phyloP scores from a whole-genome alignment of 106 monocot species.

The Posidonia australis region DNA sequence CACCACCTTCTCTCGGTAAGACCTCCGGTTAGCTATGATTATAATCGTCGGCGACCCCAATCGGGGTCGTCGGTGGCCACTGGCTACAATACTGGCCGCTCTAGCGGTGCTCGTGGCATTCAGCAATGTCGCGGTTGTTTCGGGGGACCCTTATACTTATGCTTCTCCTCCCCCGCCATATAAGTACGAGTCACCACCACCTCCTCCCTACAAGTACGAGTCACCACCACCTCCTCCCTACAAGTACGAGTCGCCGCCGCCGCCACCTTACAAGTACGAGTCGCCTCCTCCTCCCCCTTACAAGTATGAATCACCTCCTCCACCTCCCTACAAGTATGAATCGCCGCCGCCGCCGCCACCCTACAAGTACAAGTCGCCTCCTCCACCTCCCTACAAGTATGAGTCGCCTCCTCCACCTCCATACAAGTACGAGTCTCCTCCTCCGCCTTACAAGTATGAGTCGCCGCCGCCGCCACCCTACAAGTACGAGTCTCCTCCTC shows the following conservation, averaged over 20 bases:
- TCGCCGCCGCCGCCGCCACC: background rate
- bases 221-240: constrained; percentile 10
- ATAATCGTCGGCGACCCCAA: background rate
- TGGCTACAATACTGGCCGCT: background rate
- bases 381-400: constrained; percentile 1
- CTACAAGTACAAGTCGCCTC: constrained; percentile 7
- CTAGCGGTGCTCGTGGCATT: background rate
- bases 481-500: constrained; percentile 1
- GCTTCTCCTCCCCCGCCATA: constrained; percentile 10
- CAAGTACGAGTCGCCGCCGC: constrained; percentile 1
- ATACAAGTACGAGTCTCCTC: background rate
- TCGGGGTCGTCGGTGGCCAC: constrained; percentile 9
- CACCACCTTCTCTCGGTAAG: no score
- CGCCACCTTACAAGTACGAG: no score
- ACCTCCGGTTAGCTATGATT: background rate
- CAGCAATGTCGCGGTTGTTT: background rate
- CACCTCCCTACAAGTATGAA: no score
- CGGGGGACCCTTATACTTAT: constrained; percentile 1
- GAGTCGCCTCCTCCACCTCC: constrained; percentile 1
- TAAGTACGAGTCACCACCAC: constrained; percentile 9
- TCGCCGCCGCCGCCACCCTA: constrained; percentile 2
- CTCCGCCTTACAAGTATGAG: background rate
- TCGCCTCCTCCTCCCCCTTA: no score
- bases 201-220: background rate
- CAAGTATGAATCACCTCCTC: no score